A percentile compares a stretch with the other conserved stretches of the same genome.
phyloP scores from a whole-genome alignment of 331 rosid genomes.

The Prunus yedoensis region DNA sequence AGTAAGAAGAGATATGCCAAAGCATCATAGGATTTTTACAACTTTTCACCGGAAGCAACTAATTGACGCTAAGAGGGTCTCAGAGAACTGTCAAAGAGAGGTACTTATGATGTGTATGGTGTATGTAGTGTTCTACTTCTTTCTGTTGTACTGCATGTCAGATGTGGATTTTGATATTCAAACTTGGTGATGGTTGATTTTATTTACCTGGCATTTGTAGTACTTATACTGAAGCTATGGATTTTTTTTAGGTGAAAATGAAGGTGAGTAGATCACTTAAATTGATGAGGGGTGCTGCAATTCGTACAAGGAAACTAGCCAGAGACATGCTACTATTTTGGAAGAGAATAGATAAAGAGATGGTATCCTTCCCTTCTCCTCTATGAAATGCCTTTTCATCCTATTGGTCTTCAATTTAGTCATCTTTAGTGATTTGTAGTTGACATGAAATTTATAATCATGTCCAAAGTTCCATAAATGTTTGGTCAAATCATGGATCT shows the following conservation, averaged over 20 bases:
- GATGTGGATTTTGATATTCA: constrained; percentile 14
- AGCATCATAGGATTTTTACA: constrained; percentile 71
- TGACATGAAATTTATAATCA: background rate
- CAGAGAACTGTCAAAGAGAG: constrained; percentile 99
- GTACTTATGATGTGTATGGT: constrained; percentile 39
- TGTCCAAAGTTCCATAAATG: background rate
- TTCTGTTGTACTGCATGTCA: constrained; percentile 17
- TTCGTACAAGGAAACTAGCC: constrained; percentile 89
- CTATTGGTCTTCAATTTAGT: background rate
- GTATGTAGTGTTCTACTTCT: constrained; percentile 5
- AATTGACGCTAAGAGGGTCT: constrained; percentile 84
- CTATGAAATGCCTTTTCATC: background rate
- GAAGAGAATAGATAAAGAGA: constrained; percentile 95
- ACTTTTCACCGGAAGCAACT: constrained; percentile 86
- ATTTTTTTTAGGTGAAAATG: constrained; percentile 64
- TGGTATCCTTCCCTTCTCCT: constrained; percentile 54
- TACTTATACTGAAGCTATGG: constrained; percentile 27
- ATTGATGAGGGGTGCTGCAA: constrained; percentile 68
- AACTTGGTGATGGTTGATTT: constrained; percentile 14
- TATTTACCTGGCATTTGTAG: constrained; percentile 6
- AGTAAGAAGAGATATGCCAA: constrained; percentile 87
- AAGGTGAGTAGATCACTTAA: constrained; percentile 89
- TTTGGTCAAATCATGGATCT: background rate
- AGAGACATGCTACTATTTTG: constrained; percentile 93
- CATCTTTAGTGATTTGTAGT: background rate